Conservation (phyloP, 192 early-diverging fungal genomes). For the Coemansia sp. region DNA sequence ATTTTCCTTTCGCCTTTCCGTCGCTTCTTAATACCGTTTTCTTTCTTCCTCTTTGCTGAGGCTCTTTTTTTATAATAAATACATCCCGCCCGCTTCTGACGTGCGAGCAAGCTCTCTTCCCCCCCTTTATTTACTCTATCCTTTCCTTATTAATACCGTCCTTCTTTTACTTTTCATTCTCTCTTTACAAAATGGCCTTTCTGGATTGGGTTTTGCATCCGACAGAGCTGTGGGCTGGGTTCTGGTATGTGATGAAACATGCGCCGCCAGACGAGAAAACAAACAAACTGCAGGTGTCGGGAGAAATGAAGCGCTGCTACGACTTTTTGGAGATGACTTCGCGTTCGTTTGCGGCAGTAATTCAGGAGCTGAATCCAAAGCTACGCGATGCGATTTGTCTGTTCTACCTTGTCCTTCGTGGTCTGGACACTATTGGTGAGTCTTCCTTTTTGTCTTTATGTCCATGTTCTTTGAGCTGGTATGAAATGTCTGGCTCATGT, state of each 20-base stretch:
- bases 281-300: conserved; percentile 54
- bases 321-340: conserved; percentile 91
- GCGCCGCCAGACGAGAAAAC: conserved; percentile 60
- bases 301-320: conserved; percentile 75
- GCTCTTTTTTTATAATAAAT: background rate
- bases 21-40: background rate
- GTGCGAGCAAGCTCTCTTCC: background rate
- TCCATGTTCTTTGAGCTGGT: background rate
- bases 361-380: conserved; percentile 78
- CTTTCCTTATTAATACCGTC: background rate
- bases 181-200: conserved; percentile 50
- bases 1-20: background rate
- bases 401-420: conserved; percentile 95
- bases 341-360: conserved; percentile 94
- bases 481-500: background rate
- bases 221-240: conserved; percentile 79
- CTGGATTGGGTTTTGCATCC: conserved; percentile 77
- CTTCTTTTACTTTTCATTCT: background rate
- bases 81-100: background rate
- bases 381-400: conserved; percentile 85
- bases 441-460: background rate
- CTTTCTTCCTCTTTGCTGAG: background rate
- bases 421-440: conserved; percentile 90
- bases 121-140: background rate
- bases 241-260: conserved; percentile 65